These are phyloP conservation scores for Claviceps purpurea DNA, from an alignment of 2,329 filamentous ascomycete genomes.

Conservation along the genomic window DNA sequence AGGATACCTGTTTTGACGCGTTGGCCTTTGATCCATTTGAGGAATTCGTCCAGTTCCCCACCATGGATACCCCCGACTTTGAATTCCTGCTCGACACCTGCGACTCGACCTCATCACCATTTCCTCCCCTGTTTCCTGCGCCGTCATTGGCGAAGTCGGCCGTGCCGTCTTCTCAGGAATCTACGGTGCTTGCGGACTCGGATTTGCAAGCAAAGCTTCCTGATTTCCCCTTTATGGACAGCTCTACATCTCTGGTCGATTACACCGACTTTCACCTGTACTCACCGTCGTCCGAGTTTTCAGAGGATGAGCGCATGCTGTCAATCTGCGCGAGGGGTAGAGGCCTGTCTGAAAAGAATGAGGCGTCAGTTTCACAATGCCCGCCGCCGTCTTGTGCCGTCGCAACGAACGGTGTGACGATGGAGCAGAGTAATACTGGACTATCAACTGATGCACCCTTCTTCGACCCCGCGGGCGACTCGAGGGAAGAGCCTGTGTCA, in stretches of 20 bases:
- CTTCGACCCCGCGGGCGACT: background rate
- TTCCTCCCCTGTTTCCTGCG: slow-evolving; percentile 13
- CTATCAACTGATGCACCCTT: background rate
- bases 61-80: slow-evolving; percentile 23
- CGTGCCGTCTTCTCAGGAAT: slow-evolving; percentile 13
- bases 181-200: background rate
- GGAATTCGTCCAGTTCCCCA: slow-evolving; percentile 32
- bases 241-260: slow-evolving; percentile 14
- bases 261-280: slow-evolving; percentile 44
- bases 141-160: slow-evolving; percentile 14
- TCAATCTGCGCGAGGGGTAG: slow-evolving; percentile 12
- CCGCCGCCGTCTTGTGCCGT: background rate
- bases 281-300: slow-evolving; percentile 34
- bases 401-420: background rate
- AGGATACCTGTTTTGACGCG: slow-evolving; percentile 8
- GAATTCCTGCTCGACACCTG: slow-evolving; percentile 33
- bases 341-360: slow-evolving; percentile 4
- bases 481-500: background rate
- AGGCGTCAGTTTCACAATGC: slow-evolving; percentile 3
- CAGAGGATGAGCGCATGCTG: slow-evolving; percentile 34
- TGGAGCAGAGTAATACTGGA: background rate
- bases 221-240: slow-evolving; percentile 26
- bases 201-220: slow-evolving; percentile 3
- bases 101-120: slow-evolving; percentile 27
- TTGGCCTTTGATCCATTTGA: slow-evolving; percentile 25